Evolutionary conservation across 2,329 filamentous ascomycete species (phyloP).

Genomic region (Talaromyces piceae): DNA sequence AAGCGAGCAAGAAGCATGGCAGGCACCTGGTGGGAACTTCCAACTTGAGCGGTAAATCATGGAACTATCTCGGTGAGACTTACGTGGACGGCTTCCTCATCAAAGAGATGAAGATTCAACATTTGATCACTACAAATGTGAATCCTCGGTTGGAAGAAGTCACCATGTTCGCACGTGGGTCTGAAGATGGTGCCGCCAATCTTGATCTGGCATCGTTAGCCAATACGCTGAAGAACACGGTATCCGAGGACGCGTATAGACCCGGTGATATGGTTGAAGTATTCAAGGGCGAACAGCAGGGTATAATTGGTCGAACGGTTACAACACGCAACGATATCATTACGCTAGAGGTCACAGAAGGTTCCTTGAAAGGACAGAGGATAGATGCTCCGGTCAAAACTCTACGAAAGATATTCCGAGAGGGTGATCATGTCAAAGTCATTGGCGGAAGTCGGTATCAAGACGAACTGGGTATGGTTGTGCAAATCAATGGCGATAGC

Average conservation of each 20-base stretch:
- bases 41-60: conserved; percentile 58
- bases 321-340: conserved; percentile 90
- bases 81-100: conserved; percentile 91
- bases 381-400: conserved; percentile 92
- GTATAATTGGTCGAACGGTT: conserved; percentile 75
- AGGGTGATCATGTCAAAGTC: conserved; percentile 97
- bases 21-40: conserved; percentile 50
- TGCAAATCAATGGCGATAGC: conserved; percentile 83
- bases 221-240: conserved; percentile 78
- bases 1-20: conserved; percentile 81
- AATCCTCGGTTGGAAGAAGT: conserved; percentile 92
- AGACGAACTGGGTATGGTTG: conserved; percentile 95
- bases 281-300: conserved; percentile 89
- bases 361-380: conserved; percentile 69
- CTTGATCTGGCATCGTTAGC: conserved; percentile 86
- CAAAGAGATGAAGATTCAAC: conserved; percentile 86
- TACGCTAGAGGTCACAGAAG: conserved; percentile 75
- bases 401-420: conserved; percentile 82
- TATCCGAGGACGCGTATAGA: conserved; percentile 73
- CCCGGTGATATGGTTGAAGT: conserved; percentile 96
- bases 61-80: conserved; percentile 78
- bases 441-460: conserved; percentile 91
- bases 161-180: conserved; percentile 81
- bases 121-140: conserved; percentile 78
- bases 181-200: conserved; percentile 87